A percentile compares a stretch with the other conserved stretches of the same genome.
Evolutionary conservation across 495 filamentous ascomycete genomes (phyloP).

Genomic region (Opeltia flavorubescens): DNA sequence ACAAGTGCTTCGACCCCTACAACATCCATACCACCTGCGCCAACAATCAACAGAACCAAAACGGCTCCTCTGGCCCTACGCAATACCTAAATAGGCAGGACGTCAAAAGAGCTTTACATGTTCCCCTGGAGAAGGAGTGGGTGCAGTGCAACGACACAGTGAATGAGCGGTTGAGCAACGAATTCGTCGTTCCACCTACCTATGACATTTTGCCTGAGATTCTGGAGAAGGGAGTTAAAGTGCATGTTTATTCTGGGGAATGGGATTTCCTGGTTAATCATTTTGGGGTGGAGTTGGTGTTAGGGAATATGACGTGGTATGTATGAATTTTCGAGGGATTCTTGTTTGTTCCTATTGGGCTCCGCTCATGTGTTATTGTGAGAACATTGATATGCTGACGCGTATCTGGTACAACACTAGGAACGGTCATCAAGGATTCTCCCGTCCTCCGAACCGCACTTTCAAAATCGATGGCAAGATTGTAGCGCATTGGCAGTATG

Average conservation of each 20-base stretch:
- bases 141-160: slow-evolving; percentile 22
- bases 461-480: slow-evolving; percentile 6
- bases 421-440: slow-evolving; percentile 9
- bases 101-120: slow-evolving; percentile 25
- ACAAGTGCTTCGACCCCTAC: slow-evolving; percentile 13
- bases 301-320: slow-evolving; percentile 31
- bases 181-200: slow-evolving; percentile 15
- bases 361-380: not conserved
- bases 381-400: not conserved
- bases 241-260: slow-evolving; percentile 28
- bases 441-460: not conserved
- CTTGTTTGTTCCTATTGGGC: slow-evolving; percentile 4
- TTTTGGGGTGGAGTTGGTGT: slow-evolving; percentile 22
- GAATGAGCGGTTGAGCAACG: slow-evolving; percentile 10
- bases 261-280: slow-evolving; percentile 30
- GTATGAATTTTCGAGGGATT: no score
- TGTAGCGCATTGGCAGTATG: slow-evolving; percentile 5
- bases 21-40: slow-evolving; percentile 24
- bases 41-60: slow-evolving; percentile 9
- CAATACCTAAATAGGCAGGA: slow-evolving; percentile 24
- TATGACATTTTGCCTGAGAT: slow-evolving; percentile 24
- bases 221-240: slow-evolving; percentile 21
- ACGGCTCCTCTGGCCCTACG: slow-evolving; percentile 14
- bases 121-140: slow-evolving; percentile 18
- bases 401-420: not conserved